These are phyloP conservation scores for Phialophora verrucosa DNA, from an alignment of 2,329 filamentous ascomycete species.

Conservation along the genomic window DNA sequence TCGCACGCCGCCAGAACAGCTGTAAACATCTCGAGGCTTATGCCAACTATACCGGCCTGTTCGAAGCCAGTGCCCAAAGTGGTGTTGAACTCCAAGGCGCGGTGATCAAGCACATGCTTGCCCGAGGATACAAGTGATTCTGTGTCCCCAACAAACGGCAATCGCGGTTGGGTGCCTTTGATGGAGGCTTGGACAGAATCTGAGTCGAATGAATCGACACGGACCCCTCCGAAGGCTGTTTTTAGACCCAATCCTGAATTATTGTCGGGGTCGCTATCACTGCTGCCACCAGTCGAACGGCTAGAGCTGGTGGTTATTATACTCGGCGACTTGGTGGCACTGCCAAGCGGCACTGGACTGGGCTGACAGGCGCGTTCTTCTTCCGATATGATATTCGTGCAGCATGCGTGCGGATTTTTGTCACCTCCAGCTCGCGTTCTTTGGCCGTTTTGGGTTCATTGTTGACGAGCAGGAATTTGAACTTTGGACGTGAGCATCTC, in stretches of 20 bases:
- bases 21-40: not conserved
- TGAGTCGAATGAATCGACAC: constrained; percentile 8
- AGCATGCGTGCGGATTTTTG: constrained; percentile 12
- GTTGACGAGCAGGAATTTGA: constrained; percentile 14
- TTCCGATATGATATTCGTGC: constrained; percentile 11
- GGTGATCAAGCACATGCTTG: not conserved
- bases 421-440: not conserved
- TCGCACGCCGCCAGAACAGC: constrained; percentile 4
- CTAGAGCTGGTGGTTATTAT: not conserved
- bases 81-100: not conserved
- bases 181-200: constrained; percentile 6
- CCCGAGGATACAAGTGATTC: constrained; percentile 10
- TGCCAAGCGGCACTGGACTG: not conserved
- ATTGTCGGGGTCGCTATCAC: not conserved
- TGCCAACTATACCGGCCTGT: not conserved
- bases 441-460: constrained; percentile 4
- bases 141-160: constrained; percentile 2
- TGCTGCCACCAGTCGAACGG: not conserved
- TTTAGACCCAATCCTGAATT: not conserved
- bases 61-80: constrained; percentile 10
- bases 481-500: not conserved
- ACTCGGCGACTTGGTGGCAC: not conserved
- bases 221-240: not conserved
- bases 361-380: not conserved
- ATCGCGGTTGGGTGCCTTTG: constrained; percentile 3